Percentiles rank a stretch among this genome's conserved stretches.
phyloP scores from a whole-genome alignment of 1,139 yeast species.

The Blastobotrys apis region DNA sequence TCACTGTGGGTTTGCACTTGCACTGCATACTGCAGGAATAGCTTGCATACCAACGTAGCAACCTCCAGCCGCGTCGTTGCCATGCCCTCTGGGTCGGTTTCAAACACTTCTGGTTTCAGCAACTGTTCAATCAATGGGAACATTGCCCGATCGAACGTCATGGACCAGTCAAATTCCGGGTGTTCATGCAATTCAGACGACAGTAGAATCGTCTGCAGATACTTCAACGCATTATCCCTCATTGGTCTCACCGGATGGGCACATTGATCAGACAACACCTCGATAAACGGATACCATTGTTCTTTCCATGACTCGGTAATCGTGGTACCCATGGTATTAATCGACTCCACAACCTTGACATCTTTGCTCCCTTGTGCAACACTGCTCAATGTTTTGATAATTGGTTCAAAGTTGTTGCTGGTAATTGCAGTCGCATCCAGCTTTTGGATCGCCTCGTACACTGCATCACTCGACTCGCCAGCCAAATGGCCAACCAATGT shows the following conservation, averaged over 20 bases:
- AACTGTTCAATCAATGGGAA: slow-evolving; percentile 69
- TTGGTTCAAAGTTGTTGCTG: neutral
- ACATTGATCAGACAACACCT: slow-evolving; percentile 84
- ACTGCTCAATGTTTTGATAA: neutral
- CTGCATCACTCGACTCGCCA: neutral
- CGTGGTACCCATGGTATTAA: slow-evolving; percentile 18
- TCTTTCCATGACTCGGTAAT: slow-evolving; percentile 16
- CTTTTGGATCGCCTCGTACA: slow-evolving; percentile 27
- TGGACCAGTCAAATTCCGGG: slow-evolving; percentile 36
- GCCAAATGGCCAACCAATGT: neutral
- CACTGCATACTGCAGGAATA: slow-evolving; percentile 57
- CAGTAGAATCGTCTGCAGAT: slow-evolving; percentile 46
- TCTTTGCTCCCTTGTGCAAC: slow-evolving; percentile 39
- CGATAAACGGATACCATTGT: slow-evolving; percentile 26
- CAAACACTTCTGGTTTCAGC: slow-evolving; percentile 61
- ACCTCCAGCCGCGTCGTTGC: slow-evolving; percentile 61
- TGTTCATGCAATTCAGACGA: slow-evolving; percentile 41
- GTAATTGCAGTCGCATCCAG: neutral
- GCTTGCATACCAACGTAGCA: slow-evolving; percentile 63
- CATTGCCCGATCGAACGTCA: slow-evolving; percentile 63
- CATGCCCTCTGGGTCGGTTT: slow-evolving; percentile 62
- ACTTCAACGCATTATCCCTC: slow-evolving; percentile 53
- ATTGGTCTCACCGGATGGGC: slow-evolving; percentile 81
- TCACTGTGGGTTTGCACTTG: slow-evolving; percentile 34
- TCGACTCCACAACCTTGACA: slow-evolving; percentile 37